Evolutionary conservation across 371 early-diverging fungal species (phyloP).

Genomic region (Mucor lusitanicus): DNA sequence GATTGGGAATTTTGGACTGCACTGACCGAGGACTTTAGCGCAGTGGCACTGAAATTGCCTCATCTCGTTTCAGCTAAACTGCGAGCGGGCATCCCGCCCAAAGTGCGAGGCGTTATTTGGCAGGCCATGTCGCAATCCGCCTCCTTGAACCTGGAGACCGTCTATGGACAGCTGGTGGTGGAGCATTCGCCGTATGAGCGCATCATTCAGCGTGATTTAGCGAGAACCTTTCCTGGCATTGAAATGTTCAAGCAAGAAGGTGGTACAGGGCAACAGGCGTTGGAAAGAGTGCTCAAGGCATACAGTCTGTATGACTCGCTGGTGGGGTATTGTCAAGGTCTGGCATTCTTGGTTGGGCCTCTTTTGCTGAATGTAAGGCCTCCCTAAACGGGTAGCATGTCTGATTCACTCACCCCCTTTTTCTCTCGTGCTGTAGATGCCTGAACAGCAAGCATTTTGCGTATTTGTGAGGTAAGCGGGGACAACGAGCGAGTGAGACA

Average conservation of each 20-base stretch:
- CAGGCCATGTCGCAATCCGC: constrained; percentile 87
- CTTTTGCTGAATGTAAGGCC: constrained; percentile 79
- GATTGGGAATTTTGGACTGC: constrained; percentile 96
- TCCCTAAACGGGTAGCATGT: constrained; percentile 1
- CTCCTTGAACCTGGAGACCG: constrained; percentile 73
- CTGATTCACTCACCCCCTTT: not conserved
- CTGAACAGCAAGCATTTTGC: constrained; percentile 91
- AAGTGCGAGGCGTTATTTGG: constrained; percentile 92
- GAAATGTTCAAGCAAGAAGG: constrained; percentile 83
- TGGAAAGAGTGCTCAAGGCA: constrained; percentile 87
- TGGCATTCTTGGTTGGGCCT: constrained; percentile 94
- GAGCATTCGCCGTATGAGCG: constrained; percentile 85
- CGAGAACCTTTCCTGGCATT: constrained; percentile 89
- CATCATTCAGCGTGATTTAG: constrained; percentile 88
- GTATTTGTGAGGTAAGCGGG: constrained; percentile 69
- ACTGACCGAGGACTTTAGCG: constrained; percentile 81
- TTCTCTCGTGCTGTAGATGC: constrained; percentile 60
- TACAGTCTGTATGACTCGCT: constrained; percentile 90
- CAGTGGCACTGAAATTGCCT: constrained; percentile 60
- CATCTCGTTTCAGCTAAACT: constrained; percentile 71
- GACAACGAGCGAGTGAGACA: not conserved
- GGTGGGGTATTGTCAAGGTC: constrained; percentile 96
- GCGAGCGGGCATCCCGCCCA: constrained; percentile 80
- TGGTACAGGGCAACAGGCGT: constrained; percentile 82
- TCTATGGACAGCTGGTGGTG: constrained; percentile 80